Base-by-base conservation (phyloP, 208 protist genomes). In the Tritrichomonas musculus region DNA sequence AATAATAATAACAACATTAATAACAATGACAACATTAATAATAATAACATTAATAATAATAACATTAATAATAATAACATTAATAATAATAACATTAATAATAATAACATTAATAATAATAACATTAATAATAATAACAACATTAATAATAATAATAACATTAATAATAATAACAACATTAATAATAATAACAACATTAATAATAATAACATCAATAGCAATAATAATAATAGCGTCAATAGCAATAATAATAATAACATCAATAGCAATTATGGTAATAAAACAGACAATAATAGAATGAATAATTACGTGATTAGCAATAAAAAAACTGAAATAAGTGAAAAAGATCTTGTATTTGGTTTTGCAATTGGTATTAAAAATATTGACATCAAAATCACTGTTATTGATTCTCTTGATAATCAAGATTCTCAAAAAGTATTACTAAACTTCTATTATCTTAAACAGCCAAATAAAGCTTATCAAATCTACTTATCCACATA, bases 131-230 rank as follows among this genome's bases (percentile, higher is more conserved):
- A 50, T 17, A 82, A 50, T 17, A 82, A 50, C 47, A 82, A 82
- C 17, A 22, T 22, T 82, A 82, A 22, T 82, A 82, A 82, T 17
- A 82, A 82, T 17, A 82, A 82, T 82, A 82, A 82, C 17, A 82
- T 53, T 82, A 82, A 82, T 17, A 82, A 82, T 17, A 82, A 82
- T 17, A 82, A 82, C 47, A 82, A 82, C 17, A 50, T 22, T 17
- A 82, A 22, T 82, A 82, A 82, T 82, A 50, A 82, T 82, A 82
- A 82, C 17, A 82, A 82, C 47, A 17, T 22, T 82, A 82, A 82
- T 82, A 82, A 22, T 82, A 82, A 82, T 82, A 82, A 82, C 17
- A 82, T 22, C 47, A 17, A 82, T 82, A 82, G 17, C 17, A 82
- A 22, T 82, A 82, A 82, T 17, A 82, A 82, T 82, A 82, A 82